These are phyloP conservation scores for Penicillium nordicum DNA, from an alignment of 2,329 filamentous ascomycete genomes.

Conservation along the genomic window DNA sequence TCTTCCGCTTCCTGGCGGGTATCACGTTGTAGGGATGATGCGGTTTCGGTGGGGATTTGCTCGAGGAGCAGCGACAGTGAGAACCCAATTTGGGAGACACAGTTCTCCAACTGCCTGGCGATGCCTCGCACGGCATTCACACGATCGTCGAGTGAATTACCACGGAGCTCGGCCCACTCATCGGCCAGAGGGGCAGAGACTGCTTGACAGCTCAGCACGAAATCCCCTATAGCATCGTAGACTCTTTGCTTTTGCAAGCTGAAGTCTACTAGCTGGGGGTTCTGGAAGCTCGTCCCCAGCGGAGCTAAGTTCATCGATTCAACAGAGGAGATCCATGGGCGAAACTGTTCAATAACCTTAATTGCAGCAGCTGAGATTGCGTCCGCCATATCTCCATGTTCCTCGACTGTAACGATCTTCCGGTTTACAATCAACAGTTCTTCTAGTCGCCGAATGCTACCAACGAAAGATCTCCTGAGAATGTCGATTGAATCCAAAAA, in stretches of 20 bases:
- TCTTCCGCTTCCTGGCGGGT: conserved; percentile 31
- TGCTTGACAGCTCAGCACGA: conserved; percentile 81
- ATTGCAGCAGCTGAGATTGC: conserved; percentile 73
- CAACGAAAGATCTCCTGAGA: conserved; percentile 77
- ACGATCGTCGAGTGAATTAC: conserved; percentile 82
- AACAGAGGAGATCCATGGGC: conserved; percentile 82
- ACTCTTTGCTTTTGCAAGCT: conserved; percentile 85
- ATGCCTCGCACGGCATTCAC: conserved; percentile 75
- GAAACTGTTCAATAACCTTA: conserved; percentile 82
- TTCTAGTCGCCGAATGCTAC: conserved; percentile 80
- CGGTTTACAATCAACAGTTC: conserved; percentile 74
- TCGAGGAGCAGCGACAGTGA: conserved; percentile 84
- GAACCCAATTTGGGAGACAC: conserved; percentile 81
- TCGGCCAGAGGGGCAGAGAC: conserved; percentile 89
- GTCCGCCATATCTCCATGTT: conserved; percentile 77
- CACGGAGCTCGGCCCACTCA: conserved; percentile 91
- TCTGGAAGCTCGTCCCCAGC: conserved; percentile 73
- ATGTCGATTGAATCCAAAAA: conserved; percentile 82
- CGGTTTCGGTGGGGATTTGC: conserved; percentile 58
- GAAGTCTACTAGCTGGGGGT: conserved; percentile 82
- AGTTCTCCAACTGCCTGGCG: conserved; percentile 76
- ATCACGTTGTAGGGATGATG: conserved; percentile 48
- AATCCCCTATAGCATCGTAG: conserved; percentile 89
- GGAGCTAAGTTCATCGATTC: conserved; percentile 88
- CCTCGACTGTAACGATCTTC: conserved; percentile 74